Base-by-base conservation (phyloP, 106 monocot genomes). In the Triglochin maritima region DNA sequence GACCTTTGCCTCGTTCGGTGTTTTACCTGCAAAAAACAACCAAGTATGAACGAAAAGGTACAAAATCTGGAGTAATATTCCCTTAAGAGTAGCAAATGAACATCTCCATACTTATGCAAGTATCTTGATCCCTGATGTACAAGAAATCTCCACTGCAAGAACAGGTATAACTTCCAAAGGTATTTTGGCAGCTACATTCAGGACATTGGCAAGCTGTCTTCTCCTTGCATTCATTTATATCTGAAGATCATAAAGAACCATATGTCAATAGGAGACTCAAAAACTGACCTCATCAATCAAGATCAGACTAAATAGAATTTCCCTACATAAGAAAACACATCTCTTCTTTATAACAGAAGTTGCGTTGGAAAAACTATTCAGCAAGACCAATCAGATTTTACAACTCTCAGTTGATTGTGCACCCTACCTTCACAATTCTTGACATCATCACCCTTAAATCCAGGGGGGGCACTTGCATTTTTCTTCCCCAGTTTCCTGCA, bases 401-500 rank as follows among this genome's bases (percentile, higher is more conserved):
- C 11, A 6, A 6, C 57, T 57, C 17, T 17, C 57, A 16, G 17
- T 16, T 57, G 15, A n/a, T 57, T 57, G 17, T n/a, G 12, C n/a
- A 57, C 60, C 55, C 7, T 68, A 90, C 90, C 81, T 91, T 87
- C 82, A 87, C 90, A 91, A 59, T 43, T 80, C 56, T 82, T 80
- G 61, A 76, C 44, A 67, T 80, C 87, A 69, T 91, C 82, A 51
- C 90, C 90, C 60, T 41, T 69, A 64, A 92, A 92, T 42, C 88
- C 92, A 75, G 65, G 42, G 17, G 17, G 92, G 92, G 58, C 92
- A 92, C 14, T 81, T 66, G 66, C 92, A 92, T 73, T 85, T 92
- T 64, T 56, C 70, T 48, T 83, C 73, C 70, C 82, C 85, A 73
- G 65, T 71, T 60, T 85, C 85, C 88, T 87, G 71, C 41, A 76